Base-by-base conservation (phyloP, 192 early-diverging fungal species). In the Hyaloraphidium curvatum region DNA sequence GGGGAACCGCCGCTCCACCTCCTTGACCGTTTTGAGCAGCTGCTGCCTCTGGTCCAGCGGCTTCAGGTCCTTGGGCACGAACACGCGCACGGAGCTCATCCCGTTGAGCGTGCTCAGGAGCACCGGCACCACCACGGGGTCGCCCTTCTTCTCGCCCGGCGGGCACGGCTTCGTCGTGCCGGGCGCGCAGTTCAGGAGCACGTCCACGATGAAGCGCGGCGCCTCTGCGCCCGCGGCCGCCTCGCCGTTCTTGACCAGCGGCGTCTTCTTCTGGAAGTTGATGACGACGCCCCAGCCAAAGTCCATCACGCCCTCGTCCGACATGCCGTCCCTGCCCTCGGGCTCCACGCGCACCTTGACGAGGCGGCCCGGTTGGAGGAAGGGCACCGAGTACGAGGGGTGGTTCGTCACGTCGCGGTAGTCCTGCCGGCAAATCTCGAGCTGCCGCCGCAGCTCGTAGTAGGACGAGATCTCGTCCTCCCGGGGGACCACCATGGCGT, bases 251-350 rank as follows among this genome's bases (percentile, higher is more conserved):
- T 55, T 55, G 26, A 55, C 62, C 41, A 61, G 63, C 28, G 59
- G 40, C n/a, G 67, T 51, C 40, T 58, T 63, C 56, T 86, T 81
- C 48, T 78, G 67, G 61, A 75, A 84, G 51, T 74, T 82, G n/a
- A 80, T 66, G 28, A 93, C 76, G 27, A 85, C 74, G 26, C 91
- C 89, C 88, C 88, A 97, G 40, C 89, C 93, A 72, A 90, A 97
- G 51, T 93, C 75, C 60, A 79, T 60, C 21, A 69, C 70, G 16
- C 68, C 31, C 9, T 65, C 55, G 25, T 59, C 50, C 11, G 40
- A 28, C 0, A 16, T 33, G 28, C 40, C 30, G 25, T 59, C 55
- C 16, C 25, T 51, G 2, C 26, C 14, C 3, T 40, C 40, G 22
- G 60, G 48, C 1, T 56, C 35, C 54, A 67, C 54, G 9, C 58